These are phyloP conservation scores for Fusarium stilboides DNA, from an alignment of 2,329 filamentous ascomycete species.

Conservation along the genomic window DNA sequence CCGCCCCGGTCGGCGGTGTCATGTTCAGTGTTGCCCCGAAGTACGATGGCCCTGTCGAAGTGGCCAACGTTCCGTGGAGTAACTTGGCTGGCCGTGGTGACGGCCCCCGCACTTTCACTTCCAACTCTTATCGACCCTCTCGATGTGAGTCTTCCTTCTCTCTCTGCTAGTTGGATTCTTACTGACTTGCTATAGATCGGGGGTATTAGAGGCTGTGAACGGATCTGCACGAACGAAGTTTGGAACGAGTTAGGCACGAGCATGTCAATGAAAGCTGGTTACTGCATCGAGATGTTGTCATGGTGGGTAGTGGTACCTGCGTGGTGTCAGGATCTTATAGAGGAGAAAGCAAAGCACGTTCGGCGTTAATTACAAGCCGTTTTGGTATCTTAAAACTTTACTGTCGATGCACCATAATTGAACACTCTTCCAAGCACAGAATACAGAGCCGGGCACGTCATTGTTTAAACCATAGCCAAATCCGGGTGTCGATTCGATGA, in stretches of 20 bases:
- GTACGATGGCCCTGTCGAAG: background rate
- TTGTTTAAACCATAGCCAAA: no score
- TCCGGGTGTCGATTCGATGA: no score
- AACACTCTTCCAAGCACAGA: no score
- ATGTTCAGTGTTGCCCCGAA: constrained; percentile 22
- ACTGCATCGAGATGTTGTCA: background rate
- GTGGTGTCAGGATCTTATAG: no score
- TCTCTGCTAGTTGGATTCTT: background rate
- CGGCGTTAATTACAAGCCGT: no score
- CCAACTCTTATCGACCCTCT: background rate
- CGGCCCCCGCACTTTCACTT: background rate
- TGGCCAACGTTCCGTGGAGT: constrained; percentile 10
- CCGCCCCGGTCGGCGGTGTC: constrained; percentile 12
- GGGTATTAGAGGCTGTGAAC: background rate
- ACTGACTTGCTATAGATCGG: background rate
- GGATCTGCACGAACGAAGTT: background rate
- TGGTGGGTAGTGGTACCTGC: no score
- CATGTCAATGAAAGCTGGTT: background rate
- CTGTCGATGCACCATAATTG: no score
- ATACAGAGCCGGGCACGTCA: no score
- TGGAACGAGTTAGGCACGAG: background rate
- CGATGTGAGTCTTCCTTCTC: background rate
- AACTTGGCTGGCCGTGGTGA: background rate
- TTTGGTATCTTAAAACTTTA: no score
- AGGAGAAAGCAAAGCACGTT: no score